Base-by-base conservation (phyloP, 805 yeast genomes). In the Debaryomyces prosopidis region DNA sequence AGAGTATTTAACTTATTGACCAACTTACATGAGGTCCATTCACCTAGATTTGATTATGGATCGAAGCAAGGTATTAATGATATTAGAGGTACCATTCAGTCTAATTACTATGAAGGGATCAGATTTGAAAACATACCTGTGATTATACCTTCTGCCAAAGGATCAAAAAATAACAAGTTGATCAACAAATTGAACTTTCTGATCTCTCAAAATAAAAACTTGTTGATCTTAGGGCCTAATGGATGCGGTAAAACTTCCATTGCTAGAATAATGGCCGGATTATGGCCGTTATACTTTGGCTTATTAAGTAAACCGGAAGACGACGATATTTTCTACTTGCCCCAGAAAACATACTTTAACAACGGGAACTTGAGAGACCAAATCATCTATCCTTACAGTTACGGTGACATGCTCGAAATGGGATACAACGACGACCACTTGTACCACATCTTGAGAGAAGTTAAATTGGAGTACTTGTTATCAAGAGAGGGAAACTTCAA, bases 261-360 rank as follows among this genome's bases (percentile, higher is more conserved):
- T 53, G 82, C 90, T 42, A 74, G 97, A 50, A 76, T 91, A 2
- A 74, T 90, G 47, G 91, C 95, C 5, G 96, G 92, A 17, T 71
- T 91, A 49, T 91, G 97, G 97, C 97, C 98, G 11, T 74, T 89
- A 20, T 91, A 87, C 65, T 71, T 76, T 51, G 97, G 97, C 0
- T 75, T 90, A 44, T 68, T 91, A 38, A 87, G 96, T 4, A 85
- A 85, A 56, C 96, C 96, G 12, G 66, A 73, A 36, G 77, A 77
- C 40, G 78, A 77, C 39, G 90, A 89, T 50, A 77, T 91, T 20
- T 75, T 84, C 47, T 90, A 82, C 62, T 75, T 91, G 45, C 95
- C 97, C 10, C 97, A 91, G 68, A 81, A 85, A 55, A 85, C 96
- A 5, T 91, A 90, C 63, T 87, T 91, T 64, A 75, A 85, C 27